These are phyloP conservation scores for Pythium myriotylum DNA, from an alignment of 352 stramenopile genomes.

Conservation along the genomic window DNA sequence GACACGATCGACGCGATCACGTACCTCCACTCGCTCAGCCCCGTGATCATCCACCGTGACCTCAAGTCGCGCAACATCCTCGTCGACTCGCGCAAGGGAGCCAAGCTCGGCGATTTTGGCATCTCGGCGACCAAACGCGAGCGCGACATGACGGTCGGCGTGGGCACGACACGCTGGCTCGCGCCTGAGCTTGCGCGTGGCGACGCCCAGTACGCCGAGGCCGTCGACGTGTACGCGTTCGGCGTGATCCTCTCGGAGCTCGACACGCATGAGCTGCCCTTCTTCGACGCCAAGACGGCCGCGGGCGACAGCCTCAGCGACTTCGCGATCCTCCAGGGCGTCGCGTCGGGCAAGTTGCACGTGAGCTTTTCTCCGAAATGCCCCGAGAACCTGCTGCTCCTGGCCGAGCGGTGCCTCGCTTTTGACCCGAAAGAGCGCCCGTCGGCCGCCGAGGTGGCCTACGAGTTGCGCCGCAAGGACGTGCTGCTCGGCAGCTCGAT, in stretches of 20 bases:
- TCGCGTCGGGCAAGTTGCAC: conserved; percentile 43
- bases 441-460: conserved; percentile 55
- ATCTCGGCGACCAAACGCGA: conserved; percentile 58
- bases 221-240: conserved; percentile 71
- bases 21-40: conserved; percentile 66
- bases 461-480: conserved; percentile 58
- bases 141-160: conserved; percentile 61
- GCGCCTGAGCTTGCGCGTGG: conserved; percentile 67
- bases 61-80: conserved; percentile 79
- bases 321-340: conserved; percentile 58
- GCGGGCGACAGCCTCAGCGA: conserved; percentile 54
- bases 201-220: conserved; percentile 61
- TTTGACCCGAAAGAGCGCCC: conserved; percentile 58
- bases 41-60: conserved; percentile 71
- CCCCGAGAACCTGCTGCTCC: conserved; percentile 43
- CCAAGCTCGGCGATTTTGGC: conserved; percentile 72
- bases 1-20: conserved; percentile 72
- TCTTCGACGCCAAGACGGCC: conserved; percentile 35
- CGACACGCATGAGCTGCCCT: conserved; percentile 72
- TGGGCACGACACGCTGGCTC: conserved; percentile 66
- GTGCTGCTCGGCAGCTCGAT: conserved; percentile 35
- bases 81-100: conserved; percentile 57
- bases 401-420: conserved; percentile 56
- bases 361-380: conserved; percentile 46
- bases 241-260: conserved; percentile 70